Conservation (phyloP, 805 yeast genomes). For the Yamadazyma insecticola region DNA sequence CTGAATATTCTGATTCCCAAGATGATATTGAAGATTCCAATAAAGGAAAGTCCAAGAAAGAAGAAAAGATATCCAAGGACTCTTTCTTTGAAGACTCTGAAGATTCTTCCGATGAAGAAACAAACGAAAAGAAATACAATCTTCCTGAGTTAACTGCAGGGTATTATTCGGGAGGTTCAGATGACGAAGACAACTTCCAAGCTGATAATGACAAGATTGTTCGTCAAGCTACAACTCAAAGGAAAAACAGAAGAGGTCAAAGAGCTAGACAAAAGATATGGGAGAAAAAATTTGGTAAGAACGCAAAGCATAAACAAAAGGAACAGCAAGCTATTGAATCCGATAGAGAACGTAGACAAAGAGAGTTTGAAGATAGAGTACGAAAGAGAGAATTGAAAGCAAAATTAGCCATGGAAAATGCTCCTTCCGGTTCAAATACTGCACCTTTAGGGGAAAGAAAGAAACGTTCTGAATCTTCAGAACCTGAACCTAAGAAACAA, state of each 20-base stretch:
- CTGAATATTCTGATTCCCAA: conserved; percentile 21
- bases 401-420: conserved; percentile 15
- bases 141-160: conserved; percentile 77
- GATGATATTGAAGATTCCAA: conserved; percentile 12
- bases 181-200: conserved; percentile 46
- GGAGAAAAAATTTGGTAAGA: conserved; percentile 82
- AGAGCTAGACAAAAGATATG: conserved; percentile 95
- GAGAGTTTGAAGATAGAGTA: conserved; percentile 69
- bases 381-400: conserved; percentile 60
- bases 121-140: conserved; percentile 17
- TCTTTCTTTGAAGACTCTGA: conserved; percentile 26
- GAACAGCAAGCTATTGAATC: conserved; percentile 51
- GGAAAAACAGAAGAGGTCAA: conserved; percentile 94
- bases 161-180: conserved; percentile 81
- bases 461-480: conserved; percentile 7
- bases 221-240: conserved; percentile 47
- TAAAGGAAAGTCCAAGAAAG: conserved; percentile 18
- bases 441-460: conserved; percentile 36
- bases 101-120: conserved; percentile 13
- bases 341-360: conserved; percentile 56
- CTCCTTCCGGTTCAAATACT: conserved; percentile 37
- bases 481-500: conserved; percentile 9
- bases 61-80: no score
- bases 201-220: conserved; percentile 45
- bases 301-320: conserved; percentile 78